Evolutionary conservation across 108 stramenopile genomes (phyloP).

Genomic region (Aurantiochytrium sp.): DNA sequence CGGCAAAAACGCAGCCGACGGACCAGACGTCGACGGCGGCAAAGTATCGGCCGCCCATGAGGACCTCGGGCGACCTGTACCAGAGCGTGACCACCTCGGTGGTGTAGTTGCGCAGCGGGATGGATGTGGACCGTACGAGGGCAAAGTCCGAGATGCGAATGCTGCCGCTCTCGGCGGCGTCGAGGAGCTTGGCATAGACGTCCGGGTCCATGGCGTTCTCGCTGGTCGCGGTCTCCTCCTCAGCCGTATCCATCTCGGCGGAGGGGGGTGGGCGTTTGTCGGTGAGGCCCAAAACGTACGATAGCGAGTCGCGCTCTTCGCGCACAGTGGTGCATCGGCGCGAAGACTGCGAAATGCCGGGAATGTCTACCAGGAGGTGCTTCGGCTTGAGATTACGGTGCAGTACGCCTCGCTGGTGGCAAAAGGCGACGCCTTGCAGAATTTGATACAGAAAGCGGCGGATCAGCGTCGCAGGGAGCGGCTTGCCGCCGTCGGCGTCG

Average conservation of each 20-base stretch:
- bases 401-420: slow-evolving; percentile 92
- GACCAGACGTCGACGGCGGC: slow-evolving; percentile 98
- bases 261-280: slow-evolving; percentile 36
- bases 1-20: slow-evolving; percentile 93
- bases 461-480: background rate
- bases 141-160: slow-evolving; percentile 79
- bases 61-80: slow-evolving; percentile 97
- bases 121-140: slow-evolving; percentile 75
- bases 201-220: slow-evolving; percentile 50
- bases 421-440: slow-evolving; percentile 92
- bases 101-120: slow-evolving; percentile 56
- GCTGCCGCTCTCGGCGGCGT: background rate
- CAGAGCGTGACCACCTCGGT: slow-evolving; percentile 89
- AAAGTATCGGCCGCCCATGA: slow-evolving; percentile 90
- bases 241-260: background rate
- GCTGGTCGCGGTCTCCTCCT: background rate
- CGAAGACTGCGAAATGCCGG: background rate
- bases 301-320: background rate
- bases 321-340: background rate
- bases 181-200: slow-evolving; percentile 66
- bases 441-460: slow-evolving; percentile 84
- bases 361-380: slow-evolving; percentile 81
- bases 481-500: slow-evolving; percentile 60
- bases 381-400: slow-evolving; percentile 91
- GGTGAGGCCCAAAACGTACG: background rate